These are phyloP conservation scores for Cynanchum wilfordii DNA, from an alignment of 257 asterid species.

Conservation along the genomic window DNA sequence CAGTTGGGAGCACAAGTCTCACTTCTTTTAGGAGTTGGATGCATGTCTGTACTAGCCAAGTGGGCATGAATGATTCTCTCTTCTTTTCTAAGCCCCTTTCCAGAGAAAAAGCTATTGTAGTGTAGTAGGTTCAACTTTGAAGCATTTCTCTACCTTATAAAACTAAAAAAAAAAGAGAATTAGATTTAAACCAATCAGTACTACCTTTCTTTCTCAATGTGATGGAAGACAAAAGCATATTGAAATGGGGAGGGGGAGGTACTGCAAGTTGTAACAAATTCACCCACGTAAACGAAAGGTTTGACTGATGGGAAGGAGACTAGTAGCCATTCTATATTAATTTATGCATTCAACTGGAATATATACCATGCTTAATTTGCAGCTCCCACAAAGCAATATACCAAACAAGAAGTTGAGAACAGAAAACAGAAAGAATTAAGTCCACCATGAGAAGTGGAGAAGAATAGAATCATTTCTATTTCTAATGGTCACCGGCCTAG, in stretches of 20 bases:
- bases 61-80: constrained; percentile 13
- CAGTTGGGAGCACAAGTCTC: constrained; percentile 15
- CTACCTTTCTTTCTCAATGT: background rate
- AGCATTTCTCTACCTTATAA: background rate
- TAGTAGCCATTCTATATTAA: background rate
- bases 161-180: background rate
- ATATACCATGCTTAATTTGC: constrained; percentile 1
- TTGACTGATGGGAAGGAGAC: background rate
- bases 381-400: constrained; percentile 4
- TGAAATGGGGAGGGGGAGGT: background rate
- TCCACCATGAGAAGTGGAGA: constrained; percentile 8
- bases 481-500: constrained; percentile 9
- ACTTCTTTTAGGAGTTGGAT: constrained; percentile 11
- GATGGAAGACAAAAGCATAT: background rate
- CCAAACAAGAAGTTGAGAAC: background rate
- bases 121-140: background rate
- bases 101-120: background rate
- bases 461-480: constrained; percentile 5
- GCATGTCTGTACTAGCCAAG: constrained; percentile 15
- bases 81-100: background rate
- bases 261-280: background rate
- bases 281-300: background rate
- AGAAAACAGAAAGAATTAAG: background rate
- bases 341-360: constrained; percentile 4
- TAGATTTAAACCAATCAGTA: background rate